Evolutionary conservation across 192 early-diverging fungal species (phyloP), one percentile per base, ranked within the genome.

Genomic region (Chytriomyces sp.): DNA sequence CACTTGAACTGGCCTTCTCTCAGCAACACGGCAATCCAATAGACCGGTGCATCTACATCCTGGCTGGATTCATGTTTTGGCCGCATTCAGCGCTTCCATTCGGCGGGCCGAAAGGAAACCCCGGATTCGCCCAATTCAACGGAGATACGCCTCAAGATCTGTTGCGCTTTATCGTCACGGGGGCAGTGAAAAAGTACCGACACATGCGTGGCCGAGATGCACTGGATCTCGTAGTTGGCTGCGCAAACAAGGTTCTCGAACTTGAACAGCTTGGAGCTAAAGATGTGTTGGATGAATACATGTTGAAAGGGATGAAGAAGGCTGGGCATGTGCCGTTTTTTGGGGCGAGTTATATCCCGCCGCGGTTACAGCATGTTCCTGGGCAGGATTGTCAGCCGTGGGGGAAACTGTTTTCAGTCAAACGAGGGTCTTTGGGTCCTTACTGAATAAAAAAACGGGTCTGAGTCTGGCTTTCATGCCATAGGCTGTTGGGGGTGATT

Each of bases 191-290:
- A n/a, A 64, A 64, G 28, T 64, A 64, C 63, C 26, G 63, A 7
- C 20, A 64, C 3, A 35, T n/a, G 63, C 63, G 63, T 24, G 63
- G 63, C 1, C 16, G 63, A 11, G 63, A 64, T 64, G 63, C 63
- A 28, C 28, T 64, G 16, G 26, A 64, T 7, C 26, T 64, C 26
- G 63, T 64, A 3, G 63, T 64, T 18, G 28, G 18, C 11, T 24
- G 3, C 26, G 63, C 26, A 3, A 64, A 64, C 6, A 64, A 64
- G 28, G 63, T 64, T 64, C 63, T 64, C 11, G n/a, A 28, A n/a
- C 28, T 64, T 16, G 5, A 64, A 3, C 10, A 13, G 11, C 28
- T 24, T 35, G 63, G 63, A 11, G 63, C 63, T 23, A 64, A 64
- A 6, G 63, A 64, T 26, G 63, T 28, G 63, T 3, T 64, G 20